These are phyloP conservation scores for Sarcomyxa edulis DNA, from an alignment of 768 basidiomycete species.

Conservation along the genomic window DNA sequence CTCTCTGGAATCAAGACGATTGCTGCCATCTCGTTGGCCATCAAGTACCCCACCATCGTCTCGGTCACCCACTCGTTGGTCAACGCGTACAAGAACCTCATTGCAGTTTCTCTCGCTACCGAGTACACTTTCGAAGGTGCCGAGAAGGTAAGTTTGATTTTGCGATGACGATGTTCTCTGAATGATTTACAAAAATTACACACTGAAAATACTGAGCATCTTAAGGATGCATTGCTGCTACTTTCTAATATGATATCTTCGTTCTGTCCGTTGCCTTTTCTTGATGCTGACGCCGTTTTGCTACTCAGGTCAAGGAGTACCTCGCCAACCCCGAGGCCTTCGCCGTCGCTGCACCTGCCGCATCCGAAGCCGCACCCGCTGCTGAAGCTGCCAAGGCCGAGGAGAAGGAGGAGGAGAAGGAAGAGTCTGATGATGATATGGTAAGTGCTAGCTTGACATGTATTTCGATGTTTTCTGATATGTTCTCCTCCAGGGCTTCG, in stretches of 20 bases:
- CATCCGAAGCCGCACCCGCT: conserved; percentile 46
- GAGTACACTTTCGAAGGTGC: conserved; percentile 94
- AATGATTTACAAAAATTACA: conserved; percentile 36
- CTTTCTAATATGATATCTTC: conserved; percentile 26
- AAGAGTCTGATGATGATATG: conserved; percentile 88
- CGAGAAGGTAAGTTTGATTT: conserved; percentile 70
- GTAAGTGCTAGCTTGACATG: conserved; percentile 33
- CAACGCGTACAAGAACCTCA: conserved; percentile 98
- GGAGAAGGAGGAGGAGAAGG: conserved; percentile 80
- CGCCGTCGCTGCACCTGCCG: conserved; percentile 70
- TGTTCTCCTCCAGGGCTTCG: conserved; percentile 66
- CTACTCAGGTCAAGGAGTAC: conserved; percentile 81
- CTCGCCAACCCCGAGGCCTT: conserved; percentile 99
- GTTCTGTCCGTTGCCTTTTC: conserved; percentile 7
- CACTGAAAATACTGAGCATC: conserved; percentile 87
- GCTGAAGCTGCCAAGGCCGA: conserved; percentile 56
- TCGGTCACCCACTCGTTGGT: conserved; percentile 93
- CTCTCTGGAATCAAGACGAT: conserved; percentile 90
- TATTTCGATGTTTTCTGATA: neutral
- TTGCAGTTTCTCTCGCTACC: conserved; percentile 83
- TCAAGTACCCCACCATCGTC: conserved; percentile 94
- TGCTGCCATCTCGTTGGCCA: conserved; percentile 91
- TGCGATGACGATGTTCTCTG: conserved; percentile 13
- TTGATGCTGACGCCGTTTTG: conserved; percentile 11
- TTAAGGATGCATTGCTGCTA: conserved; percentile 35